phyloP scores from a whole-genome alignment of 2,329 filamentous ascomycete genomes.

The Xylariaceae sp. region DNA sequence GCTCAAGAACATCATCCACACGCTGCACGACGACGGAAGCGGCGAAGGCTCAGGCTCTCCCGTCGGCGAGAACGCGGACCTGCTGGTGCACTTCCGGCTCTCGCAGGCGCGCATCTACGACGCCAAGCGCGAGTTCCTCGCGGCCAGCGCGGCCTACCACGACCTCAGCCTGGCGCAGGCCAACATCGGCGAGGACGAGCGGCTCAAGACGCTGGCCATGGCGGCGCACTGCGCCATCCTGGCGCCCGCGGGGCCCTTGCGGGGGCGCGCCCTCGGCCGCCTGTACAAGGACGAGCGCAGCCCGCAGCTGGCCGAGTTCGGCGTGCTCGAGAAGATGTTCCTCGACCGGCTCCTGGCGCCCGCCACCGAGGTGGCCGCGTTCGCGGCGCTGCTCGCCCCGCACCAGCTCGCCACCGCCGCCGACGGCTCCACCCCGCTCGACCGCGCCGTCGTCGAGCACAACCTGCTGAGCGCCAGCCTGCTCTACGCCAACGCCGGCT shows the following conservation, averaged over 20 bases:
- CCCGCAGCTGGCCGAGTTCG: slow-evolving; percentile 65
- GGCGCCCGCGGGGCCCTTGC: slow-evolving; percentile 79
- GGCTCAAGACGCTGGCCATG: slow-evolving; percentile 74
- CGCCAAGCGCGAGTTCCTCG: slow-evolving; percentile 79
- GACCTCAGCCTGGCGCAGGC: slow-evolving; percentile 69
- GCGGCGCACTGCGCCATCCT: slow-evolving; percentile 90
- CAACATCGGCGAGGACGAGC: slow-evolving; percentile 82
- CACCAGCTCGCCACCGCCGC: slow-evolving; percentile 87
- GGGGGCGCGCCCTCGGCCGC: slow-evolving; percentile 70
- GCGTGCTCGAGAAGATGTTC: slow-evolving; percentile 96
- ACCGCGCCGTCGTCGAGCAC: slow-evolving; percentile 91
- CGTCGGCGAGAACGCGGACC: no score
- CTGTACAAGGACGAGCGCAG: slow-evolving; percentile 92
- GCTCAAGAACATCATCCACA: slow-evolving; percentile 85
- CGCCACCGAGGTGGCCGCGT: slow-evolving; percentile 78
- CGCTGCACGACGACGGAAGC: slow-evolving; percentile 65
- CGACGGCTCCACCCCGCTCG: slow-evolving; percentile 87
- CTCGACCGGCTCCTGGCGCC: slow-evolving; percentile 75
- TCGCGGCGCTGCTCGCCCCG: slow-evolving; percentile 69
- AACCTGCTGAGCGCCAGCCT: slow-evolving; percentile 82
- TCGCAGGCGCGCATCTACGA: slow-evolving; percentile 91
- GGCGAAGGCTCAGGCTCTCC: no score
- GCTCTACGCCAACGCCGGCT: slow-evolving; percentile 69
- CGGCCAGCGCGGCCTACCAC: slow-evolving; percentile 83
- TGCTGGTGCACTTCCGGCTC: slow-evolving; percentile 79